A percentile compares a stretch with the other conserved stretches of the same genome.
These are phyloP conservation scores for Collybia sordida DNA, from an alignment of 768 basidiomycete species.

Conservation along the genomic window DNA sequence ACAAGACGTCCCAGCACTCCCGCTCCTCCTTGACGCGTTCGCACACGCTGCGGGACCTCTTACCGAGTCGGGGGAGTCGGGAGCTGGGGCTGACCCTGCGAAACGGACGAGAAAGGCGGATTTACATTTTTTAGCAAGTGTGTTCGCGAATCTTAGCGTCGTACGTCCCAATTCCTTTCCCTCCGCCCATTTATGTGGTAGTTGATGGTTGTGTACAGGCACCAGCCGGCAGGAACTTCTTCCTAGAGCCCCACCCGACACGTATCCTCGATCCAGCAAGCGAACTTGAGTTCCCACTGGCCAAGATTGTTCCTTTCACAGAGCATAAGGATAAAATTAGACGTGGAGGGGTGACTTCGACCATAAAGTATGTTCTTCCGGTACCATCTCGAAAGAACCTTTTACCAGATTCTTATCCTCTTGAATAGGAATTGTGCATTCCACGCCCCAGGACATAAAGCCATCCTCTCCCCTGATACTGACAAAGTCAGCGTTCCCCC, in stretches of 20 bases:
- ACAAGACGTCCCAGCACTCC: slow-evolving; percentile 61
- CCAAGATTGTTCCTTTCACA: slow-evolving; percentile 82
- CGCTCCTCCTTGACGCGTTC: slow-evolving; percentile 89
- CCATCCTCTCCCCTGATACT: slow-evolving; percentile 67
- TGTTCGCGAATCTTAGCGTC: slow-evolving; percentile 88
- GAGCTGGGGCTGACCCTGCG: slow-evolving; percentile 43
- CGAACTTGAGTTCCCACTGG: slow-evolving; percentile 74
- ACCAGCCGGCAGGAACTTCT: slow-evolving; percentile 75
- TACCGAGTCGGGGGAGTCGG: slow-evolving; percentile 33
- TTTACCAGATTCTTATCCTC: not conserved
- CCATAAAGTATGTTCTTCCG: slow-evolving; percentile 67
- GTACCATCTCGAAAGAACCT: slow-evolving; percentile 2
- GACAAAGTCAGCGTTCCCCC: slow-evolving; percentile 55
- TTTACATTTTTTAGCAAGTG: slow-evolving; percentile 89
- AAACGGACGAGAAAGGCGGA: slow-evolving; percentile 67
- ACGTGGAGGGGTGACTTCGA: slow-evolving; percentile 82
- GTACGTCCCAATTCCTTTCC: slow-evolving; percentile 34
- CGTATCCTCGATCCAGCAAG: slow-evolving; percentile 43
- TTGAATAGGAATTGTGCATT: slow-evolving; percentile 77
- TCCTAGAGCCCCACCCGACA: slow-evolving; percentile 65
- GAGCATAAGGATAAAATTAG: slow-evolving; percentile 88
- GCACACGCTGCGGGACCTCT: slow-evolving; percentile 61
- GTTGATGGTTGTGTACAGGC: slow-evolving; percentile 42
- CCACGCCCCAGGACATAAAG: slow-evolving; percentile 63
- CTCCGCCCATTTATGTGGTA: not conserved